These are phyloP conservation scores for Nothopassalora personata DNA, from an alignment of 2,329 filamentous ascomycete species.

Conservation along the genomic window DNA sequence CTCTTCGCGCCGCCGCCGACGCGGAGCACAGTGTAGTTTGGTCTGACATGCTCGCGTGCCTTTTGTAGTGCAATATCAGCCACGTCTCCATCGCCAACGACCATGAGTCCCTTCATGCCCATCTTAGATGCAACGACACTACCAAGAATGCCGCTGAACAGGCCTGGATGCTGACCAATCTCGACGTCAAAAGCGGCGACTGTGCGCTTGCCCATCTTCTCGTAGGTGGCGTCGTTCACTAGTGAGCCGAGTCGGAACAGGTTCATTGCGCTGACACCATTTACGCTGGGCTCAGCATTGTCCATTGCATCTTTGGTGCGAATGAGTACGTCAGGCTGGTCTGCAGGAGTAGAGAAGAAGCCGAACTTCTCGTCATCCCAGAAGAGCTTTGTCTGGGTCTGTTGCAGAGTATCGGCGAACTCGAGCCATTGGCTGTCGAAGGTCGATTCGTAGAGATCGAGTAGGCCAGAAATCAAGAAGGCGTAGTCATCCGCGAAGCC, in stretches of 20 bases:
- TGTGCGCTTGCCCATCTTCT: conserved; percentile 63
- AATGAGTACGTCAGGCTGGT: conserved; percentile 66
- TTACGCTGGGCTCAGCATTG: conserved; percentile 81
- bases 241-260: conserved; percentile 73
- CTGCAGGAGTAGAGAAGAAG: conserved; percentile 66
- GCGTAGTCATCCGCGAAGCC: conserved; percentile 95
- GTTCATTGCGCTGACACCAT: conserved; percentile 80
- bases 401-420: conserved; percentile 77
- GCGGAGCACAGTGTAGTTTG: conserved; percentile 35
- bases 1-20: conserved; percentile 34
- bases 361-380: conserved; percentile 59
- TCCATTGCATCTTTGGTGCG: conserved; percentile 95
- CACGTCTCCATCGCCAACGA: conserved; percentile 45
- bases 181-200: conserved; percentile 85
- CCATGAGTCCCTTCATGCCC: conserved; percentile 58
- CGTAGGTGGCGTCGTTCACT: conserved; percentile 61
- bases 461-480: conserved; percentile 73
- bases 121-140: conserved; percentile 69
- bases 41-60: conserved; percentile 36
- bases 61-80: conserved; percentile 39
- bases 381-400: conserved; percentile 70
- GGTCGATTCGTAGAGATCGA: conserved; percentile 80
- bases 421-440: conserved; percentile 68
- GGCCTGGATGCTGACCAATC: conserved; percentile 85
- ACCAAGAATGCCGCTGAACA: conserved; percentile 76